A percentile compares a stretch with the other conserved stretches of the same genome.
These are phyloP conservation scores for Dicorynia guianensis DNA, from an alignment of 306 rosid genomes.

Conservation along the genomic window DNA sequence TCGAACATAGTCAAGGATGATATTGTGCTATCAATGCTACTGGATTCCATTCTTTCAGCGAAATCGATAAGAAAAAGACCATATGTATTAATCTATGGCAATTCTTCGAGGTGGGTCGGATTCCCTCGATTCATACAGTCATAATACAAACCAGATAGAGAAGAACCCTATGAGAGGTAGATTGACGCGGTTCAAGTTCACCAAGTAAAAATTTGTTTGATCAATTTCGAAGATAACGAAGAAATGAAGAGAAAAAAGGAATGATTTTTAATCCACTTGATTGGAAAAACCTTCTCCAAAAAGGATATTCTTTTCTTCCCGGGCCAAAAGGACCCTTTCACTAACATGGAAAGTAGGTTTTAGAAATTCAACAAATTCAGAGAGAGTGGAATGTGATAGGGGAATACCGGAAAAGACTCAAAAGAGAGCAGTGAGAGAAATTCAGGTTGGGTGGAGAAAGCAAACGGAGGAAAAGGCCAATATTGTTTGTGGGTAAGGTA, in stretches of 20 bases:
- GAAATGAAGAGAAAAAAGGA: constrained; percentile 20
- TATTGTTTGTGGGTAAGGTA: background rate
- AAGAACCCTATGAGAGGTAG: background rate
- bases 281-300: constrained; percentile 33
- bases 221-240: constrained; percentile 19
- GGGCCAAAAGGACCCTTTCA: constrained; percentile 29
- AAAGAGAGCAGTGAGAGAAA: background rate
- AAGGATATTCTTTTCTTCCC: constrained; percentile 36
- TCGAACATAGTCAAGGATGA: constrained; percentile 62
- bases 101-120: constrained; percentile 2
- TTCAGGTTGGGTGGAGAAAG: constrained; percentile 3
- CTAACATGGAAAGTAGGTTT: constrained; percentile 38
- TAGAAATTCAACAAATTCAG: background rate
- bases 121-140: background rate
- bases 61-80: constrained; percentile 15
- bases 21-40: constrained; percentile 48
- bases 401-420: background rate
- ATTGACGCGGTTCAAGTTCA: constrained; percentile 4
- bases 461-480: background rate
- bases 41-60: constrained; percentile 60
- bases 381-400: background rate
- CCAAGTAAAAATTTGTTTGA: constrained; percentile 20
- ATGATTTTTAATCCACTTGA: constrained; percentile 27
- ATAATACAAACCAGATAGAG: background rate
- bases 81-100: background rate